Evolutionary conservation across 2,329 filamentous ascomycete species (phyloP).

Genomic region (Aspergillus carbonarius): DNA sequence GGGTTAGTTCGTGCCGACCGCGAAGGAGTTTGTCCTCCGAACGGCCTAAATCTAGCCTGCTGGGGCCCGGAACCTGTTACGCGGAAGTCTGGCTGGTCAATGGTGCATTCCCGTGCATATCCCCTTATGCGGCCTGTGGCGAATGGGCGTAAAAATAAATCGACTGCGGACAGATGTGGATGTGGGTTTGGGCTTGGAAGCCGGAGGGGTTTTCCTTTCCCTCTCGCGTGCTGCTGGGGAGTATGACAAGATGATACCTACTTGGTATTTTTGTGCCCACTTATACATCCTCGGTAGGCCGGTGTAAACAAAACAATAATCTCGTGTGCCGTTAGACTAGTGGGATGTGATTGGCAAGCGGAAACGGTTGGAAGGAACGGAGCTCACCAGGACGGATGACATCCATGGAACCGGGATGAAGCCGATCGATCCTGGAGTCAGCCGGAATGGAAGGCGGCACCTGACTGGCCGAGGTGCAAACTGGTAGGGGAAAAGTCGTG

Average conservation of each 20-base stretch:
- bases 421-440: conserved; percentile 9
- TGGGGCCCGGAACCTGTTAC: conserved; percentile 17
- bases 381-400: conserved; percentile 1
- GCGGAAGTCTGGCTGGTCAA: conserved; percentile 13
- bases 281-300: neutral
- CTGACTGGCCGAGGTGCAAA: neutral
- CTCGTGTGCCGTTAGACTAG: neutral
- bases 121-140: conserved; percentile 2
- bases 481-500: neutral
- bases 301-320: neutral
- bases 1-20: conserved; percentile 1
- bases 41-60: conserved; percentile 12
- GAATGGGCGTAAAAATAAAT: conserved; percentile 1
- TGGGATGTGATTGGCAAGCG: neutral
- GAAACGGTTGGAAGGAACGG: neutral
- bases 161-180: neutral
- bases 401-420: conserved; percentile 11
- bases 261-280: neutral
- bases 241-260: too few species aligned
- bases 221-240: neutral
- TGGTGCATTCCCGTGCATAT: conserved; percentile 1
- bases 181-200: neutral
- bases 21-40: conserved; percentile 6
- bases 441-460: neutral
- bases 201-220: neutral